phyloP scores from a whole-genome alignment of 2,329 filamentous ascomycete genomes.

The Penicillium nordicum region DNA sequence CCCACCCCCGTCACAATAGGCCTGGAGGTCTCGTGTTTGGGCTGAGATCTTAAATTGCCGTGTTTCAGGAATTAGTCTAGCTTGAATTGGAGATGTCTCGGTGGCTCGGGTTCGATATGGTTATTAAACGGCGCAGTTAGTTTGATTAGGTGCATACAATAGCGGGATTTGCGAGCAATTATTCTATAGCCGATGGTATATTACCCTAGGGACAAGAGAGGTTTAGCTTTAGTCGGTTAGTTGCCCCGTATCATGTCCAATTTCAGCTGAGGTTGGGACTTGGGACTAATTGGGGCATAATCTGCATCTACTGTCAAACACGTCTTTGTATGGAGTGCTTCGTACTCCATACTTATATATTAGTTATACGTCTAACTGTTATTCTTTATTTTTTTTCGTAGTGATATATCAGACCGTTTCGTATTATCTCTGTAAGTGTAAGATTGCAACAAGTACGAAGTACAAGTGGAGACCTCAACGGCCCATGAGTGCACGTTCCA shows the following conservation, averaged over 20 bases:
- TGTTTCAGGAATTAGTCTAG: slow-evolving; percentile 1
- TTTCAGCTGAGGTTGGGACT: neutral
- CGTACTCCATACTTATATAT: no score
- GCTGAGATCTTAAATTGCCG: neutral
- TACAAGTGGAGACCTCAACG: slow-evolving; percentile 14
- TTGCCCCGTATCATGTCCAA: neutral
- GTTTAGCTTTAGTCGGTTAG: neutral
- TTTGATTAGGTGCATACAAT: neutral
- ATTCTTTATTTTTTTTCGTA: no score
- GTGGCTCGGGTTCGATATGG: neutral
- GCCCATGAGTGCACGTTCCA: slow-evolving; percentile 15
- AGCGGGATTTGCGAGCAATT: neutral
- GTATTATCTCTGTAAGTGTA: neutral
- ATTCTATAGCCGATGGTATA: neutral
- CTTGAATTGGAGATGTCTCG: neutral
- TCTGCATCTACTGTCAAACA: neutral
- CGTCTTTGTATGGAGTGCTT: no score
- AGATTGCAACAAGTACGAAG: neutral
- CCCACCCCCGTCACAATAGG: neutral
- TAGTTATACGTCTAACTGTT: no score
- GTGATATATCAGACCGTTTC: neutral
- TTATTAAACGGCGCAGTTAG: neutral
- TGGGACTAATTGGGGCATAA: neutral
- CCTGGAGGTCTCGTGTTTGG: neutral
- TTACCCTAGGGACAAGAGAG: neutral